phyloP scores from a whole-genome alignment of 1,284 basidiomycete species.

The Vanrija sp. region DNA sequence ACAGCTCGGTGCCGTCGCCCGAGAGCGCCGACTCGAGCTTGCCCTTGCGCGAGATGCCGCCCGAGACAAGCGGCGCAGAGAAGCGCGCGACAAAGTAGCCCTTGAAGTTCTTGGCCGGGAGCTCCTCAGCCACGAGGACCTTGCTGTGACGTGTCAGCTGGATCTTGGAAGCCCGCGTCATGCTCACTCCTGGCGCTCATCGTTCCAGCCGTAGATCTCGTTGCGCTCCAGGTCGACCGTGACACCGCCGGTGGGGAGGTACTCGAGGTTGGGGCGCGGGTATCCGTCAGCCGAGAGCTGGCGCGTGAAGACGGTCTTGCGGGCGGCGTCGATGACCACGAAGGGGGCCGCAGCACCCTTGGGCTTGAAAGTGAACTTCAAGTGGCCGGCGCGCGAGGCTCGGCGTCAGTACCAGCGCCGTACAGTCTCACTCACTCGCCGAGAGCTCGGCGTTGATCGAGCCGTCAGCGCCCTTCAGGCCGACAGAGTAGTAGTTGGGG shows the following conservation, averaged over 20 bases:
- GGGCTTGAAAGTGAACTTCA: slow-evolving; percentile 64
- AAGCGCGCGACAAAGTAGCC: slow-evolving; percentile 77
- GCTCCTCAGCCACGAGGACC: slow-evolving; percentile 40
- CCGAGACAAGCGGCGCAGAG: slow-evolving; percentile 53
- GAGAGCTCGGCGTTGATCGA: slow-evolving; percentile 62
- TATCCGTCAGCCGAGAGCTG: neutral
- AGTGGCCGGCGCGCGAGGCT: slow-evolving; percentile 74
- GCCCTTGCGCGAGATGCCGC: slow-evolving; percentile 57
- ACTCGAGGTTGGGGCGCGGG: slow-evolving; percentile 51
- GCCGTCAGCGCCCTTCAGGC: slow-evolving; percentile 57
- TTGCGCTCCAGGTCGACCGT: slow-evolving; percentile 52
- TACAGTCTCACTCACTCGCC: slow-evolving; percentile 56
- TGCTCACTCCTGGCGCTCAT: slow-evolving; percentile 70
- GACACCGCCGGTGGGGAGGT: slow-evolving; percentile 61
- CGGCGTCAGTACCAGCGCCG: slow-evolving; percentile 4
- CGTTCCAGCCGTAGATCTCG: slow-evolving; percentile 66
- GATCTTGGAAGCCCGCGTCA: slow-evolving; percentile 54
- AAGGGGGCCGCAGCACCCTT: slow-evolving; percentile 53
- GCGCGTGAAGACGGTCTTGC: slow-evolving; percentile 60
- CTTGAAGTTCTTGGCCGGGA: slow-evolving; percentile 55
- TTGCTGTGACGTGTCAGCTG: slow-evolving; percentile 23
- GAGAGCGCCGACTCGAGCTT: slow-evolving; percentile 26
- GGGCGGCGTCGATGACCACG: slow-evolving; percentile 66
- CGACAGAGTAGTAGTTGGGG: slow-evolving; percentile 64
- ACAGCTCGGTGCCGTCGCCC: slow-evolving; percentile 49